Evolutionary conservation across 1,284 basidiomycete genomes (phyloP).

Genomic region (Phlebopus sp.): DNA sequence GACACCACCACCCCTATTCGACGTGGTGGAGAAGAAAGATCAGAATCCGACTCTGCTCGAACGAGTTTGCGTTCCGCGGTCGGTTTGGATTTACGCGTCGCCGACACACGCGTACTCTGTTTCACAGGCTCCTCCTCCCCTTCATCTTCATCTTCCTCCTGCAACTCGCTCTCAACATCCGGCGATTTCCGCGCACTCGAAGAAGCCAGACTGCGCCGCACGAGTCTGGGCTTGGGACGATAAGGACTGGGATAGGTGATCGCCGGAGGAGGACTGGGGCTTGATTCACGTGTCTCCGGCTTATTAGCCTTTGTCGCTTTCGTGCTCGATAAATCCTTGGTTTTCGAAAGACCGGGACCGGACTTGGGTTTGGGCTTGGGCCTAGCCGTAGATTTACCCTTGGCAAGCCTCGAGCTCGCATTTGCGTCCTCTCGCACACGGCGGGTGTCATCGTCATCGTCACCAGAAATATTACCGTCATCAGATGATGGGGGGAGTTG

Average conservation of each 20-base stretch:
- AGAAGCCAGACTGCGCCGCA: constrained; percentile 2
- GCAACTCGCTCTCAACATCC: not conserved
- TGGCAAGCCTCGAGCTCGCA: not conserved
- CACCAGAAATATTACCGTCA: not conserved
- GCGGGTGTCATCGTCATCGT: no score
- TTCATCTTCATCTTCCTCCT: not conserved
- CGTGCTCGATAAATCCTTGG: no score
- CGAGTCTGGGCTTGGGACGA: not conserved
- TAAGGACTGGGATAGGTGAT: not conserved
- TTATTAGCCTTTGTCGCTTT: not conserved
- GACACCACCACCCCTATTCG: constrained; percentile 11
- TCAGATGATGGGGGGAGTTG: no score
- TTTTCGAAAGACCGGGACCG: no score
- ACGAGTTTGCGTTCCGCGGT: not conserved
- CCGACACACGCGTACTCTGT: not conserved
- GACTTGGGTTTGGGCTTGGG: not conserved
- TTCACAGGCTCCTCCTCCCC: not conserved
- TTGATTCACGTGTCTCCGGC: not conserved
- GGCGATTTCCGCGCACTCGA: not conserved
- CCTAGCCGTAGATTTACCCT: not conserved
- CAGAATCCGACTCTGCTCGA: constrained; percentile 5
- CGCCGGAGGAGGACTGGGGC: not conserved
- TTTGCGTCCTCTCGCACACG: not conserved
- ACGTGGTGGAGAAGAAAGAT: constrained; percentile 15
- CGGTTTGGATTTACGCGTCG: not conserved